Base-by-base conservation (phyloP, 2,329 filamentous ascomycete genomes). In the Ascochyta clinopodiicola region DNA sequence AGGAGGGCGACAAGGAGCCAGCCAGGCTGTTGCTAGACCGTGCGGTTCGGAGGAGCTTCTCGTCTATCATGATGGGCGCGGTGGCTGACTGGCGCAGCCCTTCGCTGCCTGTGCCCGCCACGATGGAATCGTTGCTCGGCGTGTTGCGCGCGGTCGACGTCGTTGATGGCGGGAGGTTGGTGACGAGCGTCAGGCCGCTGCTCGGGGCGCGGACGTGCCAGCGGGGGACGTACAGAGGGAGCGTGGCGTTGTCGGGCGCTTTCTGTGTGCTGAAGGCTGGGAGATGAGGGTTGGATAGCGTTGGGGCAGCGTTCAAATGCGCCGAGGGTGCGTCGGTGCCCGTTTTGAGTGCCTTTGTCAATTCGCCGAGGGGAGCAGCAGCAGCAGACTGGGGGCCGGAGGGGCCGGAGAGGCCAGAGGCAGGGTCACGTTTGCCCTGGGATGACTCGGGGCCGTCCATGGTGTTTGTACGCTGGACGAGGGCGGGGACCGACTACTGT, bases 1-100 rank as follows among this genome's bases (percentile, higher is more conserved):
- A 80, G 38, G 71, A 75, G 10, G 77, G 78, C 35, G 79, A 81
- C 19, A 79, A 63, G 29, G 79, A 80, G 4, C 75, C 77, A 2
- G 72, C 64, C 59, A 81, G 75, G 64, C 79, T 80, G 39, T 69
- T 72, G 15, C 74, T 74, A 2, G 79, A 81, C 44, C 79, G 69
- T 27, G 72, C 73, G 38, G 73, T 77, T 45, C 77, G 63, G 55
- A 80, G 58, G 44, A 66, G 67, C 50, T 71, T 67, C 52, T 69
- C 57, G 51, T 72, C 63, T 57, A 78, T 70, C 60, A 61, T 69
- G 68, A 73, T 77, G 53, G 72, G 74, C 68, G 67, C 73, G 47
- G 66, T 76, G 70, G 64, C 72, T 54, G 68, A 70, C 60, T 69
- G 63, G 59, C 66, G 63, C 59, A 67, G 62, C 57, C 69, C 56